These are phyloP conservation scores for Aspergillus proliferans DNA, from an alignment of 2,329 filamentous ascomycete species.

Conservation along the genomic window DNA sequence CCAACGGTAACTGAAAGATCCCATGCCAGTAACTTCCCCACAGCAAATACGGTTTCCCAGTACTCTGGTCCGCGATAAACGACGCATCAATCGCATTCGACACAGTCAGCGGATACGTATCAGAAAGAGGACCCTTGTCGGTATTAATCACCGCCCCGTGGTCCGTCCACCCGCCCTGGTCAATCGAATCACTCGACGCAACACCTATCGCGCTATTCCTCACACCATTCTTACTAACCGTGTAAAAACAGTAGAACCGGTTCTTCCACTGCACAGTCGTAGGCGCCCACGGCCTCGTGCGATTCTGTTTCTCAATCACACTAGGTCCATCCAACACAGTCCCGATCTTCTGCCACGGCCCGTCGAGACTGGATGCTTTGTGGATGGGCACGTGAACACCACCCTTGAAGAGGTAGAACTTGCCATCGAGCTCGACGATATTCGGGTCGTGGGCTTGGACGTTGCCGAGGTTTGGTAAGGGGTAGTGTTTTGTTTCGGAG, in stretches of 20 bases:
- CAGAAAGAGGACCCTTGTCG: conserved; percentile 17
- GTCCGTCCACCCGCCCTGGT: conserved; percentile 23
- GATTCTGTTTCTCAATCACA: conserved; percentile 24
- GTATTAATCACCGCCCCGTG: conserved; percentile 31
- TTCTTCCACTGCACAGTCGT: conserved; percentile 23
- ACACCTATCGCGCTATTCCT: conserved; percentile 33
- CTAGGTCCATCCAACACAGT: conserved; percentile 25
- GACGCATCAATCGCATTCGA: conserved; percentile 34
- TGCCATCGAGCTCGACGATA: conserved; percentile 21
- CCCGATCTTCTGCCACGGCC: conserved; percentile 29
- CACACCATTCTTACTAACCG: conserved; percentile 21
- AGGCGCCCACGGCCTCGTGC: conserved; percentile 30
- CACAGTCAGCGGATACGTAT: conserved; percentile 25
- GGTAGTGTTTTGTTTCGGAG: conserved; percentile 20
- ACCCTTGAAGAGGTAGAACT: conserved; percentile 31
- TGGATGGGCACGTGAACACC: conserved; percentile 21
- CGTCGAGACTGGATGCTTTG: conserved; percentile 20
- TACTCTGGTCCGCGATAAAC: conserved; percentile 21
- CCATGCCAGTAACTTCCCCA: conserved; percentile 33
- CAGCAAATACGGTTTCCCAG: conserved; percentile 23
- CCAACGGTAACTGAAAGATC: conserved; percentile 31
- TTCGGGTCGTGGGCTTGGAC: conserved; percentile 30
- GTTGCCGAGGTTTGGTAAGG: conserved; percentile 23
- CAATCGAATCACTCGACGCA: conserved; percentile 22
- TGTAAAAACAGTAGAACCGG: conserved; percentile 34